Base-by-base conservation (phyloP, 352 stramenopile species). In the Globisporangium paddicum region DNA sequence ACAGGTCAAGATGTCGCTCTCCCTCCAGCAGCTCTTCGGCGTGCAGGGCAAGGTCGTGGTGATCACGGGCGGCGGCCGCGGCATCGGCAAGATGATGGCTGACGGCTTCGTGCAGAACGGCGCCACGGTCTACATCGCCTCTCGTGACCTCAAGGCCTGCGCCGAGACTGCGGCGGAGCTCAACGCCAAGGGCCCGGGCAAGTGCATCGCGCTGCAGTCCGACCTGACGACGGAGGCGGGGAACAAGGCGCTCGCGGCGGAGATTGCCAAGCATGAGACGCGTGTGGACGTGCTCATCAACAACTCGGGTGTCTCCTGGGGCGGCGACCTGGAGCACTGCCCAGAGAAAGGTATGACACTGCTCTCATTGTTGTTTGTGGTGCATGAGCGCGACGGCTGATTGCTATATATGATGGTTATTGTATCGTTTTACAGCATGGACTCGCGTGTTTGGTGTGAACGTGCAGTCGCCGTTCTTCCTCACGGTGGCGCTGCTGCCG, bases 41-140 rank as follows among this genome's bases (percentile, higher is more conserved):
- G 76, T 94, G 26, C 72, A 80, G 66, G 74, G 73, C 63, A 89
- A 90, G 59, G 68, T 89, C 37, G 90, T 98, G 25, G 60, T 98
- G 7, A 81, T 98, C 58, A 98, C 94, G 19, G 96, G 96, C 55
- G 95, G 95, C 42, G 93, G 86, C 34, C 78, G 90, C 40, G 96
- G 96, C 37, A 98, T 99, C 69, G 96, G 96, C 51, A 83, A 89
- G 56, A 98, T 98, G 94, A 98, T 99, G 63, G 91, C 95, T 47
- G 87, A 95, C 61, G 90, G 89, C 14, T 98, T 98, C 70, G 81
- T 93, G 21, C 66, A 80, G 45, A 96, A 96, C 58, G 87, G 90
- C 57, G 92, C 92, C 50, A 98, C 90, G 62, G 95, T 99, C 9
- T 89, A 98, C 57, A 86, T 98, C 42, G 93, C 89, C 0, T 95